Percentiles rank a stretch among this genome's conserved stretches.
These are phyloP conservation scores for Aureobasidium subglaciale DNA, from an alignment of 2,329 filamentous ascomycete genomes.

Conservation along the genomic window DNA sequence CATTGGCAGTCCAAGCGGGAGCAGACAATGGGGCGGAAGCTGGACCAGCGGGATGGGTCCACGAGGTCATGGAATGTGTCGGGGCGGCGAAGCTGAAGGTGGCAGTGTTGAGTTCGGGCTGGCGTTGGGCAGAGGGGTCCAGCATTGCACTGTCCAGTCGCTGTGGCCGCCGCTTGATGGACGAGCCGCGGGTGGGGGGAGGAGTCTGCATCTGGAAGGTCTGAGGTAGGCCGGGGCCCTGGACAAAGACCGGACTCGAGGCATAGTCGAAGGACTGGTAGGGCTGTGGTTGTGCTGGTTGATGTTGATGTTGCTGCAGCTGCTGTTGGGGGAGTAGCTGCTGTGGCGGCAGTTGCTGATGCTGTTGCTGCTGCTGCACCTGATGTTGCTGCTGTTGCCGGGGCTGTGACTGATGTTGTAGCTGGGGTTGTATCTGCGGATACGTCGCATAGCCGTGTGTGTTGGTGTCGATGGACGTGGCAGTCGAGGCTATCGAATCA, in stretches of 20 bases:
- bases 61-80: background rate
- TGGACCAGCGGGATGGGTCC: background rate
- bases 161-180: slow-evolving; percentile 42
- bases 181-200: slow-evolving; percentile 50
- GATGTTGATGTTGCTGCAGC: background rate
- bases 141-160: slow-evolving; percentile 23
- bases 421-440: background rate
- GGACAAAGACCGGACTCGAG: background rate
- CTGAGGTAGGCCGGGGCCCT: background rate
- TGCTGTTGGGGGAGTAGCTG: too few species aligned
- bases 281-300: background rate
- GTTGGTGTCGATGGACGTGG: background rate
- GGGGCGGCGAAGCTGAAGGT: background rate
- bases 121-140: background rate
- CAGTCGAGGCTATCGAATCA: slow-evolving; percentile 4
- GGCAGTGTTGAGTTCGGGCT: background rate
- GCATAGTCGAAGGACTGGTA: slow-evolving; percentile 6
- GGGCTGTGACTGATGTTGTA: background rate
- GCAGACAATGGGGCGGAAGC: slow-evolving; percentile 18
- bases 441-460: slow-evolving; percentile 15
- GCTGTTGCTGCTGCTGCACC: too few species aligned
- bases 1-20: slow-evolving; percentile 6
- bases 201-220: slow-evolving; percentile 52
- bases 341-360: too few species aligned
- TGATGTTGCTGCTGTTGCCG: background rate